Base-by-base conservation (phyloP, 768 basidiomycete species). In the Boletus sp. region DNA sequence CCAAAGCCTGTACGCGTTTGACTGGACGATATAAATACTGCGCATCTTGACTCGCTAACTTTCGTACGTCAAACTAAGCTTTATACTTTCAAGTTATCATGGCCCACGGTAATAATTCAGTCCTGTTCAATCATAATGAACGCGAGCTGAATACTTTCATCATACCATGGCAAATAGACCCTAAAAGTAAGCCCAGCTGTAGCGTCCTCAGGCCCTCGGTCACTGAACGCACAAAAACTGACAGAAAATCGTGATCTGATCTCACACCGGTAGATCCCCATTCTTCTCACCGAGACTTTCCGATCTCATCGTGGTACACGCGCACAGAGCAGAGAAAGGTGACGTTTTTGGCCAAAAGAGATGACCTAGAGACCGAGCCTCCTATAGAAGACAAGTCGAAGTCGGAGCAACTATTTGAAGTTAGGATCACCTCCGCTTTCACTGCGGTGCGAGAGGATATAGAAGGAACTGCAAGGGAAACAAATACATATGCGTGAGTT, bases 401-500 rank as follows among this genome's bases (percentile, higher is more conserved):
- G 30, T 37, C 30, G 17, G 65, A 70, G 42, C 62, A 54, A 47
- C 38, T 59, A 9, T 66, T 68, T 23, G 62, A 72, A 42, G 54
- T 23, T 13, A 60, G 35, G 40, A 51, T 64, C 30, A 15, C 58
- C 33, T 51, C 55, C 33, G 52, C 47, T 5, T 72, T 71, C 51
- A 32, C 50, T 14, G 30, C 30, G 37, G 43, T 53, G 50, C 58
- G 55, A 27, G 51, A 56, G 14, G 54, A 58, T 35, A 39, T 55
- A 38, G 50, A 51, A 46, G 47, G 35, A 34, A 50, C 57, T 2
- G 54, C 48, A 7, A 58, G 29, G 39, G 75, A 72, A 42, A 68
- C 72, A 13, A 59, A 69, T 27, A 19, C 52, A 1, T 60, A 69
- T 46, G 56, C 57, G 69, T 72, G 57, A 58, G 71, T 44, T n/a